Evolutionary conservation across 345 rosid species (phyloP).

Genomic region (Arabis hirsuta): DNA sequence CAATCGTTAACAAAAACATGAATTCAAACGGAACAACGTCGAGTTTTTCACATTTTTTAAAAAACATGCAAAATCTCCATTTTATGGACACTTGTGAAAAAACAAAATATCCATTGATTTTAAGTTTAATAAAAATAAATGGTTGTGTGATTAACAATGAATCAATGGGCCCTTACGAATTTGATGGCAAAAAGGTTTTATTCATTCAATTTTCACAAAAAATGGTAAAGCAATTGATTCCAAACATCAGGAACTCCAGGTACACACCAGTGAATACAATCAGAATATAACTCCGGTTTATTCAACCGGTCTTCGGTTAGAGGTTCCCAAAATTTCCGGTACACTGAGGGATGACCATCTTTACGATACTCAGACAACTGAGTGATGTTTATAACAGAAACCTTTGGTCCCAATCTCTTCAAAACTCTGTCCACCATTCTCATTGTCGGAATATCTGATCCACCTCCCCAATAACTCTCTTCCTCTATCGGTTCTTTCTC

Average conservation of each 20-base stretch:
- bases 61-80: too few species aligned
- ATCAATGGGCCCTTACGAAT: too few species aligned
- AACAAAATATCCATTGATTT: too few species aligned
- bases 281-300: slow-evolving; percentile 77
- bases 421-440: slow-evolving; percentile 72
- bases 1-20: too few species aligned
- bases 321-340: slow-evolving; percentile 95
- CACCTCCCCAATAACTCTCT: slow-evolving; percentile 88
- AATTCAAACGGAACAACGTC: too few species aligned
- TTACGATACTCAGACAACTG: slow-evolving; percentile 95
- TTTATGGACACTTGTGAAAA: too few species aligned
- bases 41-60: too few species aligned
- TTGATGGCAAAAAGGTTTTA: not conserved
- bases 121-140: too few species aligned
- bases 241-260: slow-evolving; percentile 96
- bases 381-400: slow-evolving; percentile 76
- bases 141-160: too few species aligned
- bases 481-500: slow-evolving; percentile 65
- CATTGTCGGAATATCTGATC: slow-evolving; percentile 83
- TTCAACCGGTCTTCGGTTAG: slow-evolving; percentile 59
- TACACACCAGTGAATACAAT: slow-evolving; percentile 96
- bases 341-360: slow-evolving; percentile 93
- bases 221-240: slow-evolving; percentile 86
- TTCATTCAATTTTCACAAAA: slow-evolving; percentile 46
- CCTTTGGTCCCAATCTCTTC: slow-evolving; percentile 64